Conservation (phyloP, 2,329 filamentous ascomycete species). For the Aphanoascus verrucosus region DNA sequence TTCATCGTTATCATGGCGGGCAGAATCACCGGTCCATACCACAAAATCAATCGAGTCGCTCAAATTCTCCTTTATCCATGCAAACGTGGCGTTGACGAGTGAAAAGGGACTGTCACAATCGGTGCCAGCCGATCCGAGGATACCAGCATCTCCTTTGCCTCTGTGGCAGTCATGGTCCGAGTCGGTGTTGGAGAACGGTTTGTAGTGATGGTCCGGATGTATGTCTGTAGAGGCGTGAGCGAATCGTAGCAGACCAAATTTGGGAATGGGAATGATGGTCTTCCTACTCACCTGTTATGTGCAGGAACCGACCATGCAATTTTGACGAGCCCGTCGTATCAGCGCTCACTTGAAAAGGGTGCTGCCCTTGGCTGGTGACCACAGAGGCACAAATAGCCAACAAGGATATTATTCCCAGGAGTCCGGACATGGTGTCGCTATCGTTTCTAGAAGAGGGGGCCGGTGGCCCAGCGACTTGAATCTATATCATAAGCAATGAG, state of each 20-base stretch:
- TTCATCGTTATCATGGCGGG: constrained; percentile 81
- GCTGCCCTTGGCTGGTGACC: constrained; percentile 1
- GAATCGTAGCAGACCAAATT: constrained; percentile 8
- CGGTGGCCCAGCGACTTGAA: not conserved
- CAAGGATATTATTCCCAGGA: not conserved
- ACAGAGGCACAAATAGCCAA: not conserved
- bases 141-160: constrained; percentile 63
- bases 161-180: constrained; percentile 66
- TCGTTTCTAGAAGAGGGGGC: not conserved
- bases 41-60: constrained; percentile 77
- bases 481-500: not conserved
- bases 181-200: constrained; percentile 60
- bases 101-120: constrained; percentile 77
- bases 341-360: not conserved
- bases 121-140: constrained; percentile 73
- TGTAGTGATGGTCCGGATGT: constrained; percentile 83
- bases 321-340: not conserved
- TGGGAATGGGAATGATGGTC: constrained; percentile 13
- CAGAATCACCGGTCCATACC: constrained; percentile 85
- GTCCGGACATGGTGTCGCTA: not conserved
- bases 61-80: constrained; percentile 72
- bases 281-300: constrained; percentile 68
- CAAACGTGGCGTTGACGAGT: constrained; percentile 77
- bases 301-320: constrained; percentile 66
- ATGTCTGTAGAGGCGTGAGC: constrained; percentile 52